Percentiles rank a stretch among this genome's conserved stretches.
Evolutionary conservation across 2,329 filamentous ascomycete species (phyloP).

Genomic region (Lomentospora prolificans): DNA sequence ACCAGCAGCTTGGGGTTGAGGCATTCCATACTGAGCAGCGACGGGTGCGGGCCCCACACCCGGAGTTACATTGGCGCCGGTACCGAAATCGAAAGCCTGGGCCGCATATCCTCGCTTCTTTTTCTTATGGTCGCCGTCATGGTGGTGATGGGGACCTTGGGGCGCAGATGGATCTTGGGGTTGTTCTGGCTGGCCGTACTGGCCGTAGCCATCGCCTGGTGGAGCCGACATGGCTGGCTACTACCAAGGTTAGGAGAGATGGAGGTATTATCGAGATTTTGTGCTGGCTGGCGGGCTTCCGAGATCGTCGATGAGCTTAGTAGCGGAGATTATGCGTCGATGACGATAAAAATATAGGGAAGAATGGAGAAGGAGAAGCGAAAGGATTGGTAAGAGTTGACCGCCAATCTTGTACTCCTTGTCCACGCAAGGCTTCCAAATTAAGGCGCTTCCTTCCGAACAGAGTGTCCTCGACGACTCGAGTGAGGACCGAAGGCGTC

Average conservation of each 20-base stretch:
- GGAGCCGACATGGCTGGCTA: constrained; percentile 44
- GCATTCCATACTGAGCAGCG: constrained; percentile 43
- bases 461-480: constrained; percentile 3
- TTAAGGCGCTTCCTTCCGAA: not conserved
- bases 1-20: constrained; percentile 31
- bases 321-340: not conserved
- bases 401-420: not conserved
- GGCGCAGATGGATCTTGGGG: constrained; percentile 27
- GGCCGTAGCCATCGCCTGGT: constrained; percentile 45
- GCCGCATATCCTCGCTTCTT: constrained; percentile 95
- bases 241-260: not conserved
- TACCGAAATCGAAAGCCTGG: constrained; percentile 86
- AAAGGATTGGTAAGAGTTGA: not conserved
- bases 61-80: constrained; percentile 64
- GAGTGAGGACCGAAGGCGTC: not conserved
- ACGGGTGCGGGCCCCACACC: constrained; percentile 28
- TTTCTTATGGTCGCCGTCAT: constrained; percentile 49
- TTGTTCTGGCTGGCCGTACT: constrained; percentile 33
- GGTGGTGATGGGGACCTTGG: constrained; percentile 22
- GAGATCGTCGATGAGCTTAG: not conserved
- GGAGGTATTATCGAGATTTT: not conserved
- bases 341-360: not conserved
- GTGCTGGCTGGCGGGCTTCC: not conserved
- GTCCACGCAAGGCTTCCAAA: not conserved
- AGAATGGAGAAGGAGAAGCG: not conserved